These are phyloP conservation scores for Tephrocybe rancida DNA, from an alignment of 768 basidiomycete species.

Conservation along the genomic window DNA sequence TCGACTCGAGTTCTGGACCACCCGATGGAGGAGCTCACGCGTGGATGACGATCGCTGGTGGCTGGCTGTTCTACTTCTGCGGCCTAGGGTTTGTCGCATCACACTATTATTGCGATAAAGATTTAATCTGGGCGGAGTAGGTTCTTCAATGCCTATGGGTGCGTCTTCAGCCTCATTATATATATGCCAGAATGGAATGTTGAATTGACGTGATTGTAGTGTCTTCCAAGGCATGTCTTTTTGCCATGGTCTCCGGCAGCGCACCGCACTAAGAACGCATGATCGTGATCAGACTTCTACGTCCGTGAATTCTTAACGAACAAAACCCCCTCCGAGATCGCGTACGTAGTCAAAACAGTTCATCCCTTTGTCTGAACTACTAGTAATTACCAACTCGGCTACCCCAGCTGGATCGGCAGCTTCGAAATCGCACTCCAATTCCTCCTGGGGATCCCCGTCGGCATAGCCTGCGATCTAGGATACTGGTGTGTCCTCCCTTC, in stretches of 20 bases:
- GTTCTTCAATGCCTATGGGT: conserved; percentile 21
- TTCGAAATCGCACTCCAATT: conserved; percentile 37
- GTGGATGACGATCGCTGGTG: conserved; percentile 16
- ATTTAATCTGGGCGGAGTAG: conserved; percentile 3
- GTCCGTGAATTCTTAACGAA: conserved; percentile 18
- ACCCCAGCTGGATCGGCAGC: conserved; percentile 32
- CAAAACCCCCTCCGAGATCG: conserved; percentile 19
- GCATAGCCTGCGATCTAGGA: conserved; percentile 30
- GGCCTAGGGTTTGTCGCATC: conserved; percentile 8
- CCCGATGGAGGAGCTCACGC: conserved; percentile 14
- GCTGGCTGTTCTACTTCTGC: conserved; percentile 19
- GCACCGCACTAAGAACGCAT: not conserved
- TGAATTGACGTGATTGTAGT: not conserved
- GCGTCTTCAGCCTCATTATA: not conserved
- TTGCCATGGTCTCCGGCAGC: not conserved
- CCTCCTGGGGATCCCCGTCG: conserved; percentile 26
- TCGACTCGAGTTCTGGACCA: not conserved
- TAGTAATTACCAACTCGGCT: not conserved
- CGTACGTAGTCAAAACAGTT: conserved; percentile 7
- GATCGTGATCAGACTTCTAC: conserved; percentile 15
- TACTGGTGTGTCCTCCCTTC: conserved; percentile 23
- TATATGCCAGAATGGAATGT: not conserved
- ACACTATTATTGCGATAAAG: too few species aligned
- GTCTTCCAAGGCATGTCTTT: conserved; percentile 17
- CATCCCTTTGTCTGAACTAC: not conserved